Conservation (phyloP, 768 basidiomycete species). For the Psilocybe sp. region DNA sequence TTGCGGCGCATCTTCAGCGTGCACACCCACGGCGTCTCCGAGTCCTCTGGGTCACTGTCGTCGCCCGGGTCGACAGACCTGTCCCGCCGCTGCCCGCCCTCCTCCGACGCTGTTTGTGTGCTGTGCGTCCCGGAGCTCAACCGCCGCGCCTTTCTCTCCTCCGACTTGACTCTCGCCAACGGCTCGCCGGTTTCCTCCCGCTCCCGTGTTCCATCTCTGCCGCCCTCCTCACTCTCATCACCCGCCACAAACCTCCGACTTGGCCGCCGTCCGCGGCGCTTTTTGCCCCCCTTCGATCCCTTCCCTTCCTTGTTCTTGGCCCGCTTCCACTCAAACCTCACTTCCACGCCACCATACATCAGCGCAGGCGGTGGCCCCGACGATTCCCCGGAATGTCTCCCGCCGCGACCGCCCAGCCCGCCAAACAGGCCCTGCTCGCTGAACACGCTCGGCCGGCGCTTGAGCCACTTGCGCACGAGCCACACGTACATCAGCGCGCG, state of each 20-base stretch:
- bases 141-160: constrained; percentile 24
- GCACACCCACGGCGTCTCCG: constrained; percentile 95
- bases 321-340: constrained; percentile 79
- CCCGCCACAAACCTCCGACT: constrained; percentile 8
- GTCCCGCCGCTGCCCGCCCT: constrained; percentile 14
- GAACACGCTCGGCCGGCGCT: constrained; percentile 42
- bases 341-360: constrained; percentile 51
- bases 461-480: constrained; percentile 75
- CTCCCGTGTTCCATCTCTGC: constrained; percentile 60
- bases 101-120: constrained; percentile 31
- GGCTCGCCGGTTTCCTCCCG: constrained; percentile 29
- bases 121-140: constrained; percentile 33
- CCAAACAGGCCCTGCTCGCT: constrained; percentile 35
- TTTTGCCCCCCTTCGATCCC: constrained; percentile 17
- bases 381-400: constrained; percentile 17
- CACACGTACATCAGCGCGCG: constrained; percentile 67
- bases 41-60: constrained; percentile 94
- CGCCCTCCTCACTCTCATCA: constrained; percentile 23
- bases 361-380: constrained; percentile 8
- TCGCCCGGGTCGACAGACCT: constrained; percentile 52
- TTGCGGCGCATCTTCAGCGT: constrained; percentile 64
- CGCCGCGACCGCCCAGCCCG: constrained; percentile 9
- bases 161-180: constrained; percentile 17
- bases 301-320: constrained; percentile 34
- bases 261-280: constrained; percentile 9